Evolutionary conservation across 2,329 filamentous ascomycete species (phyloP).

Genomic region (Septoria linicola): DNA sequence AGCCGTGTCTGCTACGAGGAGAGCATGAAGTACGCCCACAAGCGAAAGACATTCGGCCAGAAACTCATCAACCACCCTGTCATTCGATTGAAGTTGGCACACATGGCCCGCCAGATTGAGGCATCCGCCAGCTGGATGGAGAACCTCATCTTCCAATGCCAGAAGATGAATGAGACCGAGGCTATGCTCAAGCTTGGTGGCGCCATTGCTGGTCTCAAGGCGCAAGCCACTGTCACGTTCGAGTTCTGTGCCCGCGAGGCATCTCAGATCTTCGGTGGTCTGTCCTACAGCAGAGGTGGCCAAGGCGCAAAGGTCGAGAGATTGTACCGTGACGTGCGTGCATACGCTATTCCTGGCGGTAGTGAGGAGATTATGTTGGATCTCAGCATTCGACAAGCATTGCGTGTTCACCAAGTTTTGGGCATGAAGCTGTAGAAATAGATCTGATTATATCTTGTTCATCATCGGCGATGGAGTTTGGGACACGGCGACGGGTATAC

Average conservation of each 20-base stretch:
- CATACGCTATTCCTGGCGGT: slow-evolving; percentile 91
- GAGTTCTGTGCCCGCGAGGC: slow-evolving; percentile 98
- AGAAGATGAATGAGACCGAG: slow-evolving; percentile 89
- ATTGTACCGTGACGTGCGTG: slow-evolving; percentile 89
- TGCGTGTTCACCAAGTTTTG: slow-evolving; percentile 83
- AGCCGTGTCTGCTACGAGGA: slow-evolving; percentile 96
- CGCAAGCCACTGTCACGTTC: slow-evolving; percentile 89
- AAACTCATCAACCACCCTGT: slow-evolving; percentile 91
- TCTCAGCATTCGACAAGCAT: slow-evolving; percentile 84
- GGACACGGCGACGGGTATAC: neutral
- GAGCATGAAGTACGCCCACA: slow-evolving; percentile 93
- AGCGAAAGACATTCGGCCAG: slow-evolving; percentile 95
- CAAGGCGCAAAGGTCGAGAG: slow-evolving; percentile 95
- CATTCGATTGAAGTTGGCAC: slow-evolving; percentile 82
- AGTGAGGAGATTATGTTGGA: slow-evolving; percentile 99
- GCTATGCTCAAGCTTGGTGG: slow-evolving; percentile 95
- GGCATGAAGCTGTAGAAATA: slow-evolving; percentile 84
- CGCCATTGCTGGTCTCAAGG: slow-evolving; percentile 90
- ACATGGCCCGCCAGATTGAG: slow-evolving; percentile 98
- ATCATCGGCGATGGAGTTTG: neutral
- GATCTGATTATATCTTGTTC: no score
- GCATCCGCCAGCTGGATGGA: slow-evolving; percentile 97
- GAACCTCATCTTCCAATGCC: slow-evolving; percentile 88
- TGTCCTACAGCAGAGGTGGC: slow-evolving; percentile 88
- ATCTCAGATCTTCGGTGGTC: slow-evolving; percentile 92